These are phyloP conservation scores for Arctium lappa DNA, from an alignment of 129 eudicot species.

Conservation along the genomic window DNA sequence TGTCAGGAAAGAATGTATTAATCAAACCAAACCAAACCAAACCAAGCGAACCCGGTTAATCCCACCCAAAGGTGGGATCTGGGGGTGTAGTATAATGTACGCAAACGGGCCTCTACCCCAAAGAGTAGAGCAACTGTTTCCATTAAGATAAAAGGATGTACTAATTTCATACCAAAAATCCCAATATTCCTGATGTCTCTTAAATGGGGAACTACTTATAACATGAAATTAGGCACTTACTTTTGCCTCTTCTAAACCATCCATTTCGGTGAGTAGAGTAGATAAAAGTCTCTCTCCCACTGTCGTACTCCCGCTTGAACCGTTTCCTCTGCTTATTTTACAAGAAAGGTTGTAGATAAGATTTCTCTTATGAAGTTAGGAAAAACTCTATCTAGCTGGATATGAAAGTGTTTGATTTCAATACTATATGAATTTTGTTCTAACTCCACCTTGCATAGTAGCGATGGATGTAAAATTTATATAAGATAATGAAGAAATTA, in stretches of 20 bases:
- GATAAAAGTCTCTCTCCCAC: constrained; percentile 93
- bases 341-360: not conserved
- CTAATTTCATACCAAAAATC: not conserved
- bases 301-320: constrained; percentile 68
- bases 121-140: not conserved
- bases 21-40: too few species aligned
- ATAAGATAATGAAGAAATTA: not conserved
- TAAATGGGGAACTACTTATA: not conserved
- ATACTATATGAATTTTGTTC: not conserved
- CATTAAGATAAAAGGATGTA: not conserved
- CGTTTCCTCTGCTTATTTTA: constrained; percentile 63
- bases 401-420: not conserved
- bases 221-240: constrained; percentile 29
- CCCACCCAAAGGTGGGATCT: too few species aligned
- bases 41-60: not conserved
- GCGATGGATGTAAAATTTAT: not conserved
- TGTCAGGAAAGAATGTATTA: too few species aligned
- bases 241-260: constrained; percentile 96
- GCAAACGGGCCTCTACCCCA: not conserved
- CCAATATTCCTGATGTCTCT: not conserved
- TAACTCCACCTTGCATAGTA: not conserved
- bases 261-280: constrained; percentile 98
- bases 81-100: not conserved
- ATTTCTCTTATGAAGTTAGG: not conserved
- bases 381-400: not conserved